phyloP scores from a whole-genome alignment of 495 filamentous ascomycete species.

The Talaromyces proteolyticus region DNA sequence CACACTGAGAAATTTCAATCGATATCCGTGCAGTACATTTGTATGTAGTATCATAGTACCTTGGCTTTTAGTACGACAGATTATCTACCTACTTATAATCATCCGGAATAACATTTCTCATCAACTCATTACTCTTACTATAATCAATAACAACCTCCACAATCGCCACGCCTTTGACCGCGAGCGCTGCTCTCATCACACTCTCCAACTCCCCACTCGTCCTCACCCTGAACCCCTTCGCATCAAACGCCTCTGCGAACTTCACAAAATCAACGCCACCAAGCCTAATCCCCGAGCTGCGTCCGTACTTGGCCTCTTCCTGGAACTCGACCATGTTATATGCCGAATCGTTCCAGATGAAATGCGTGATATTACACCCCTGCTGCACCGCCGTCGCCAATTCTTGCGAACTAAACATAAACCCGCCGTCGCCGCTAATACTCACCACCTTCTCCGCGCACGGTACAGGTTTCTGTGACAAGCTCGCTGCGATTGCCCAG shows the following conservation, averaged over 20 bases:
- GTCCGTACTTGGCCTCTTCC: slow-evolving; percentile 6
- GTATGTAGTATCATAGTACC: no score
- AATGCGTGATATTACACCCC: slow-evolving; percentile 6
- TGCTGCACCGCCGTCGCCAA: slow-evolving; percentile 4
- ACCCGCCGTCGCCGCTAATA: slow-evolving; percentile 6
- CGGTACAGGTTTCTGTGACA: slow-evolving; percentile 1
- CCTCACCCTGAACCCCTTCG: slow-evolving; percentile 1
- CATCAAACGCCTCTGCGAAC: slow-evolving; percentile 3
- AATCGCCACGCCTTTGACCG: slow-evolving; percentile 3
- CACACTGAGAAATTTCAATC: no score
- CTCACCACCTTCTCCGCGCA: slow-evolving; percentile 4
- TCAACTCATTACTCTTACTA: slow-evolving; percentile 5
- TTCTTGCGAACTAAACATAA: slow-evolving; percentile 7
- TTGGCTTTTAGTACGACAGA: no score
- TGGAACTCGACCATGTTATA: slow-evolving; percentile 8
- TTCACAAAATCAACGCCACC: slow-evolving; percentile 7
- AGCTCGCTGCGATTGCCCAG: slow-evolving; percentile 5
- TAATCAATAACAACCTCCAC: slow-evolving; percentile 6
- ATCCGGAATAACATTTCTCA: slow-evolving; percentile 7
- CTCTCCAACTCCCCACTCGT: neutral
- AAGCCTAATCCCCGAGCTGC: slow-evolving; percentile 3
- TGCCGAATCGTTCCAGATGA: slow-evolving; percentile 6
- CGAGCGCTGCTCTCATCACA: slow-evolving; percentile 5
- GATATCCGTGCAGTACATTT: no score
- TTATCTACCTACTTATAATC: slow-evolving; percentile 3